phyloP scores from a whole-genome alignment of 2,329 filamentous ascomycete genomes.

The Cadophora sp. region DNA sequence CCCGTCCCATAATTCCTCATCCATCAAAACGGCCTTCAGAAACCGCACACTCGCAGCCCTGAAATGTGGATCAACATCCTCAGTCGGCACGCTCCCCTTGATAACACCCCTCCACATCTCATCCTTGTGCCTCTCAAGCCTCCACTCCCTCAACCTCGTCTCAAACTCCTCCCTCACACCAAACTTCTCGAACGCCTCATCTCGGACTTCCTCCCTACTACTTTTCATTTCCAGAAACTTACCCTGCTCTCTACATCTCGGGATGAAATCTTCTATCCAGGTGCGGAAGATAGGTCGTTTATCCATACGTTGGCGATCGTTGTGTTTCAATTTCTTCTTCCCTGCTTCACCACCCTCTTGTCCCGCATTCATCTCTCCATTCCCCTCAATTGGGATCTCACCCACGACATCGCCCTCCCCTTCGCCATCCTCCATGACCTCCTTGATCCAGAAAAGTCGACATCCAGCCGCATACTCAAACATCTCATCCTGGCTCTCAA shows the following conservation, averaged over 20 bases:
- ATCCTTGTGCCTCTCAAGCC: constrained; percentile 49
- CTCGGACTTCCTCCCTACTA: constrained; percentile 54
- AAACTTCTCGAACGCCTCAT: constrained; percentile 62
- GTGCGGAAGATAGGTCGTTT: constrained; percentile 62
- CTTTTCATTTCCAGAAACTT: constrained; percentile 40
- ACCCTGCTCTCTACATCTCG: constrained; percentile 53
- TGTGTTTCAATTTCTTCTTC: constrained; percentile 53
- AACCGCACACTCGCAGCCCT: constrained; percentile 47
- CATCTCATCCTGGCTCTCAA: constrained; percentile 60
- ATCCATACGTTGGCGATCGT: constrained; percentile 63
- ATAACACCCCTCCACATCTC: constrained; percentile 56
- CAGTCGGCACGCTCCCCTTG: constrained; percentile 47
- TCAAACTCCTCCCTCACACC: constrained; percentile 54
- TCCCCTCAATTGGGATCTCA: constrained; percentile 23
- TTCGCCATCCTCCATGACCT: constrained; percentile 42
- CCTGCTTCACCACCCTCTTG: constrained; percentile 45
- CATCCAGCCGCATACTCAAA: constrained; percentile 67
- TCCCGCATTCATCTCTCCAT: constrained; percentile 10
- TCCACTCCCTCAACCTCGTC: constrained; percentile 51
- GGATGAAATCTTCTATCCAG: constrained; percentile 71
- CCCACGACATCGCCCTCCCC: constrained; percentile 27
- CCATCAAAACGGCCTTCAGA: constrained; percentile 58
- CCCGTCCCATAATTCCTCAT: constrained; percentile 48
- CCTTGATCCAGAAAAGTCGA: constrained; percentile 61
- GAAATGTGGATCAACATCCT: constrained; percentile 32